A percentile compares a stretch with the other conserved stretches of the same genome.
Conservation (phyloP, 306 rosid genomes). For the Vigna angularis region DNA sequence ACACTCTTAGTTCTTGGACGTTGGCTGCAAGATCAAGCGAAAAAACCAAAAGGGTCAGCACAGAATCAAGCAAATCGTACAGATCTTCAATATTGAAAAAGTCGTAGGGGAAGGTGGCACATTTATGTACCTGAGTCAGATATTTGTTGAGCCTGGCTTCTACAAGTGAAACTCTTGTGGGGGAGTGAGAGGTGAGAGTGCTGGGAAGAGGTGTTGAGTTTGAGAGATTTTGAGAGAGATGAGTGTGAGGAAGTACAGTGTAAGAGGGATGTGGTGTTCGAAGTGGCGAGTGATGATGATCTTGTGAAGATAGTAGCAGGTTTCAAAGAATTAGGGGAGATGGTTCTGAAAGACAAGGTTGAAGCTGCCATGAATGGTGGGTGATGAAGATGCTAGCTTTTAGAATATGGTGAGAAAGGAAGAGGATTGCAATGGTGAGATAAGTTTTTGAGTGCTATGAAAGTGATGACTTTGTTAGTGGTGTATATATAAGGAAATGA, state of each 20-base stretch:
- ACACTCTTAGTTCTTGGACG: slow-evolving; percentile 68
- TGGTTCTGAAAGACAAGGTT: slow-evolving; percentile 30
- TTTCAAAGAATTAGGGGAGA: slow-evolving; percentile 43
- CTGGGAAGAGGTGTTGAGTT: slow-evolving; percentile 30
- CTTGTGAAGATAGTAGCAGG: slow-evolving; percentile 11
- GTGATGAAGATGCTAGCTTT: not conserved
- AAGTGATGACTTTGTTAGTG: not conserved
- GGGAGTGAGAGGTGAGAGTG: slow-evolving; percentile 30
- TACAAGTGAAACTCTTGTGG: slow-evolving; percentile 51
- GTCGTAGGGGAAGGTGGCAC: not conserved
- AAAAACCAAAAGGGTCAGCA: slow-evolving; percentile 41
- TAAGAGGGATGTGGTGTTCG: slow-evolving; percentile 21
- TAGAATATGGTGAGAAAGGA: slow-evolving; percentile 7
- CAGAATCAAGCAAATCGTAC: slow-evolving; percentile 5
- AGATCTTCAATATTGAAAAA: not conserved
- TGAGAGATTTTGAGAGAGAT: slow-evolving; percentile 43
- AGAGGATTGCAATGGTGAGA: not conserved
- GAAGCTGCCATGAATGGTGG: slow-evolving; percentile 53
- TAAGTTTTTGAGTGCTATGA: not conserved
- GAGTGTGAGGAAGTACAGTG: slow-evolving; percentile 43
- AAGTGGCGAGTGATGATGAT: slow-evolving; percentile 25
- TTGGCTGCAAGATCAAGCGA: slow-evolving; percentile 51
- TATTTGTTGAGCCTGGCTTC: slow-evolving; percentile 48
- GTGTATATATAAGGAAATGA: not conserved
- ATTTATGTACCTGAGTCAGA: slow-evolving; percentile 42